Conservation (phyloP, 306 rosid species). For the Castanea mollissima region DNA sequence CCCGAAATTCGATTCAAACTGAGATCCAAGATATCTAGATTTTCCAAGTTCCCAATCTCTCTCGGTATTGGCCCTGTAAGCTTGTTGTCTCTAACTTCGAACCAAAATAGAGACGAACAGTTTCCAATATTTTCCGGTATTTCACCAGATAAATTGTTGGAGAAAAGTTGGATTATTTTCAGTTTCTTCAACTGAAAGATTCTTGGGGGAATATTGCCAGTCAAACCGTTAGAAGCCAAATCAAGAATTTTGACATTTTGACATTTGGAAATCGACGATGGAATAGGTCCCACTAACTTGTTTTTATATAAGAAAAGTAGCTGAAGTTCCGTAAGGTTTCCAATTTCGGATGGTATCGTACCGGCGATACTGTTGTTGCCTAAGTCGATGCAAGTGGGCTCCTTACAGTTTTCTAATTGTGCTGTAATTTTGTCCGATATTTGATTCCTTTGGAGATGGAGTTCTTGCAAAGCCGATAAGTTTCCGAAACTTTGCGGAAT, state of each 20-base stretch:
- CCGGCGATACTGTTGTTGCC: slow-evolving; percentile 59
- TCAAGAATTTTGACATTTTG: slow-evolving; percentile 66
- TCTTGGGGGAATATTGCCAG: slow-evolving; percentile 68
- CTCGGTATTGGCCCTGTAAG: slow-evolving; percentile 61
- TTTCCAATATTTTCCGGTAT: slow-evolving; percentile 68
- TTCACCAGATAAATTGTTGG: slow-evolving; percentile 70
- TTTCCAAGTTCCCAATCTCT: slow-evolving; percentile 59
- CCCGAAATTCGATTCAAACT: slow-evolving; percentile 55
- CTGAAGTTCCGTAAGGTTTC: slow-evolving; percentile 58
- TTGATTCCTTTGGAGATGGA: slow-evolving; percentile 62
- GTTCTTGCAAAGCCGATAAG: slow-evolving; percentile 46
- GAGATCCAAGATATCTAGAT: slow-evolving; percentile 64
- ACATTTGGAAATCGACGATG: slow-evolving; percentile 67
- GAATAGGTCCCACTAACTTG: slow-evolving; percentile 74
- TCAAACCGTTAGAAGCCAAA: slow-evolving; percentile 68
- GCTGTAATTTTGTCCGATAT: slow-evolving; percentile 77
- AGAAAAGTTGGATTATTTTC: slow-evolving; percentile 57
- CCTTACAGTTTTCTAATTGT: slow-evolving; percentile 59
- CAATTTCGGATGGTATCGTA: slow-evolving; percentile 37
- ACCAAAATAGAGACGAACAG: slow-evolving; percentile 75
- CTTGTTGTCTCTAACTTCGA: slow-evolving; percentile 62
- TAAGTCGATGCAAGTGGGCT: slow-evolving; percentile 52
- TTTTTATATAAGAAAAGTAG: slow-evolving; percentile 75
- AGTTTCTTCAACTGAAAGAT: slow-evolving; percentile 67
- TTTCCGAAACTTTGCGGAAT: slow-evolving; percentile 66